Evolutionary conservation across 2,329 filamentous ascomycete species (phyloP), one percentile per base, ranked within the genome.

Genomic region (Domatiomyces catenatus): DNA sequence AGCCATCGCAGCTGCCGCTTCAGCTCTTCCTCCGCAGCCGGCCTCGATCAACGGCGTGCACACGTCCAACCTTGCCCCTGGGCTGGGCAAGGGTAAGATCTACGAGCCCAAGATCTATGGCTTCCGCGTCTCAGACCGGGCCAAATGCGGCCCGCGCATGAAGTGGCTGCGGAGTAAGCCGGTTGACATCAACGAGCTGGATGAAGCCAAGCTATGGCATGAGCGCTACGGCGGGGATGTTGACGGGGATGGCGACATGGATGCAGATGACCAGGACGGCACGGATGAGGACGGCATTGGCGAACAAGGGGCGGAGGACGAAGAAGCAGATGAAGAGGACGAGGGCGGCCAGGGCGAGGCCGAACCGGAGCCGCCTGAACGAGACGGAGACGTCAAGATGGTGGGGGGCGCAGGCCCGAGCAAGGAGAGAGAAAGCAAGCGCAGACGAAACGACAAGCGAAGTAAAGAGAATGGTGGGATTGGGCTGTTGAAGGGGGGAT

Each of bases 61-160:
- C 56, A 79, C 84, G 3, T 77, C 81, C 60, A 98, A 96, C 66
- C 83, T 95, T 57, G 89, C 84, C 1, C 89, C 92, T 0, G 87
- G 88, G 1, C 75, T 98, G 2, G 92, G 92, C 8, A 72, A 72
- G 47, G 80, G 80, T 52, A 87, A 81, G 65, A 86, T 95, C 61
- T 96, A 96, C 69, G 87, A 95, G 64, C 88, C 92, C 52, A 84
- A 83, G 59, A 96, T 98, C 65, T 98, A 96, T 68, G 92, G 92
- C 24, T 98, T 98, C 72, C 80, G 84, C 54, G 92, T 98, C 19
- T 90, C 86, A 17, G 92, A 96, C 67, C 76, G 89, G 52, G 86
- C 92, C 43, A 80, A 85, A 58, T 88, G 86, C 20, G 92, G 92
- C 0, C 92, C 92, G 10, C 78, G 92, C 54, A 98, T 98, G 92